Base-by-base conservation (phyloP, 352 stramenopile genomes). In the Peronospora farinosa region DNA sequence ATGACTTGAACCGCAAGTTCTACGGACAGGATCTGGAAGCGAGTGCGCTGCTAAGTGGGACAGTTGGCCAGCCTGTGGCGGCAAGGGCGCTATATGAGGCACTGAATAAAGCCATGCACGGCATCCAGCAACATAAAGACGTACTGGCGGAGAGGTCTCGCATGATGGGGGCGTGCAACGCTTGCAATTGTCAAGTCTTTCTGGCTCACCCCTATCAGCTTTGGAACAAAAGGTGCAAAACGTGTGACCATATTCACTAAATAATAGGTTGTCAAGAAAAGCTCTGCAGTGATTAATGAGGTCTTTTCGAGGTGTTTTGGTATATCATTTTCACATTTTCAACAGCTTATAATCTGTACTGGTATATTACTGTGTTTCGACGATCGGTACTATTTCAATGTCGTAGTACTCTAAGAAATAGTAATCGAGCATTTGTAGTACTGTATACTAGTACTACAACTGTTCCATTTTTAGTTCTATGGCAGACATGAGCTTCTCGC, bases 1-100 rank as follows among this genome's bases (percentile, higher is more conserved):
- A 80, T 25, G 67, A 93, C 16, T 59, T 96, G 23, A 97, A 97
- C 63, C 84, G 92, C 69, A 92, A 91, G 37, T 96, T 96, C 63
- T 97, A 97, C 62, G 86, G 86, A 10, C 69, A 65, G n/a, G 69
- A 86, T 23, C 44, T 84, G n/a, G 45, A 69, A 31, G 50, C 72
- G 0, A 68, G 57, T 12, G 61, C 63, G 17, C 65, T 89, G 23
- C 48, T 88, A 8, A 70, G 44, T 7, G 76, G 78, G 3, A 38
- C 43, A 7, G 57, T 86, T 1, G 47, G 39, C 0, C 69, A 74
- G 31, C 78, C 78, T 16, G 16, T 52, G 8, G 69, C 74, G n/a
- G 71, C 73, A 5, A 59, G 57, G 12, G 57, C 67, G n/a, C 58
- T 88, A 0, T 85, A 88, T 50, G 69, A 87, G 21, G 73, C 73